phyloP scores from a whole-genome alignment of 768 basidiomycete genomes.

The Lactifluus subvellereus region DNA sequence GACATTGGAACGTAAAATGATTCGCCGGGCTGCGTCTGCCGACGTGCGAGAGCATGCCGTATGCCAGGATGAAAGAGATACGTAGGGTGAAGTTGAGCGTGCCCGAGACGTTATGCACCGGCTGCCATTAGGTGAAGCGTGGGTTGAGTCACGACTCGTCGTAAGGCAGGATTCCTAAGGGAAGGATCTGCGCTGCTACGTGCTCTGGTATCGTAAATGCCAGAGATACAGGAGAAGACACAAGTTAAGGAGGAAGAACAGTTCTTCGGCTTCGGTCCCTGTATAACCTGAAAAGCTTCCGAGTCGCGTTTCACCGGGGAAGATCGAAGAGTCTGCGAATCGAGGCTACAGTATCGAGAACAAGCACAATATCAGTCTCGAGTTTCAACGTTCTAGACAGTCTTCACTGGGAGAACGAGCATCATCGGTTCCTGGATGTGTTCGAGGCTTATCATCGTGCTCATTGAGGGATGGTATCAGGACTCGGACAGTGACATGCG shows the following conservation, averaged over 20 bases:
- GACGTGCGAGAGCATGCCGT: conserved; percentile 12
- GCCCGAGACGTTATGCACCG: conserved; percentile 18
- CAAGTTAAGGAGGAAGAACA: conserved; percentile 24
- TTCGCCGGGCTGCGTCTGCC: not conserved
- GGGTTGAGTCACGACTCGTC: conserved; percentile 18
- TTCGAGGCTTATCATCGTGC: conserved; percentile 17
- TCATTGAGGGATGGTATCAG: conserved; percentile 17
- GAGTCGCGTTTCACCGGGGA: conserved; percentile 24
- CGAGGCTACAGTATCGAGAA: conserved; percentile 23
- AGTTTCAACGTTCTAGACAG: not conserved
- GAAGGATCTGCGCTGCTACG: conserved; percentile 25
- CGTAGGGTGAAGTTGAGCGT: not conserved
- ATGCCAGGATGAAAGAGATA: not conserved
- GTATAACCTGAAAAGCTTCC: conserved; percentile 25
- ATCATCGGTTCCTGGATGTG: conserved; percentile 7
- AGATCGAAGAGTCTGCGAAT: conserved; percentile 28
- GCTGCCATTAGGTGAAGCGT: conserved; percentile 19
- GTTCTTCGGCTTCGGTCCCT: conserved; percentile 13
- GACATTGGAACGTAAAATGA: not conserved
- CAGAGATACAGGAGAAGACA: conserved; percentile 27
- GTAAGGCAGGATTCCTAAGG: conserved; percentile 11
- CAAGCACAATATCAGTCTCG: not conserved
- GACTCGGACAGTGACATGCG: not conserved
- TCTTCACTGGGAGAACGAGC: not conserved
- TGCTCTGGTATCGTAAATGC: conserved; percentile 25